Evolutionary conservation across 768 basidiomycete species (phyloP), one percentile per base, ranked within the genome.

Genomic region (Terana coerulea): DNA sequence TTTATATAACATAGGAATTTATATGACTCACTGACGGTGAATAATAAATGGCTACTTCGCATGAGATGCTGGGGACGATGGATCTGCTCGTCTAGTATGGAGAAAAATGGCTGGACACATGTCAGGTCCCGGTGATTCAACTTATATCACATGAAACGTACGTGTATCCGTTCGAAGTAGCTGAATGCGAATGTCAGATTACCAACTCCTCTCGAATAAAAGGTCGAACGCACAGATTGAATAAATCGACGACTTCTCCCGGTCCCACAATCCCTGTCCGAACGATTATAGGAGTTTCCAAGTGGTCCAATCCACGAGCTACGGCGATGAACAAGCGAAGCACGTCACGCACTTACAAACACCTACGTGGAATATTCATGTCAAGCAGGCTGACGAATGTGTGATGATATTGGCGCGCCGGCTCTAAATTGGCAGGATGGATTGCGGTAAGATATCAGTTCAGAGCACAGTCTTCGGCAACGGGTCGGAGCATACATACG

Each of bases 11-110:
- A 25, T 40, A 25, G n/a, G 29, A 29, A 17, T 31, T n/a, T n/a
- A n/a, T n/a, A 37, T 30, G 6, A 77, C 78, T 72, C 54, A 79
- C 80, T 66, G 56, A 77, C 76, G 41, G 77, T 79, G 61, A 80
- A 78, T 14, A 79, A 66, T 52, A 79, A 77, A 6, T 77, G 75
- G 44, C 68, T 69, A 6, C 66, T 69, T 71, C 75, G 75, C 25
- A 79, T 74, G 17, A 79, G 61, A 12, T 69, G 66, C 42, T 68
- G 63, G 15, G 79, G 74, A 0, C 75, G 75, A 57, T 82, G 79
- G 6, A 79, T 59, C 12, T 65, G 70, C 15, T 66, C 69, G 59
- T 82, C 80, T 30, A 80, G 65, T 42, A 80, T 69, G 1, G 78
- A 74, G 59, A 79, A 80, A 56, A 71, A 77, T 3, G 77, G 74